Conservation (phyloP, 2,329 filamentous ascomycete species). For the Phaeosphaeriaceae sp. region DNA sequence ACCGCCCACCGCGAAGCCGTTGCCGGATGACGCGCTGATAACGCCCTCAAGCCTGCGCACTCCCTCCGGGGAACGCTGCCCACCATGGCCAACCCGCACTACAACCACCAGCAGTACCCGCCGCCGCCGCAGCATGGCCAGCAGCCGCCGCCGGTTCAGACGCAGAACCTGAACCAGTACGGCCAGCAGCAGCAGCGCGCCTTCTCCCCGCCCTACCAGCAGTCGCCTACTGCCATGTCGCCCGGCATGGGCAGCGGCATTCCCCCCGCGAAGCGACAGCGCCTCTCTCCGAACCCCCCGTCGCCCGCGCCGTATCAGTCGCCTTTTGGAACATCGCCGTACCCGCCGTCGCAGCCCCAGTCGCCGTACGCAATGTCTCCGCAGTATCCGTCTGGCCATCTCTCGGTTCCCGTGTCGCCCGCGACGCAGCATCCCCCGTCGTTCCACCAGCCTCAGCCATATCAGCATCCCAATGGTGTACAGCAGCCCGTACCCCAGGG, state of each 20-base stretch:
- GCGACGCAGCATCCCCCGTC: slow-evolving; percentile 38
- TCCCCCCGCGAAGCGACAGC: slow-evolving; percentile 76
- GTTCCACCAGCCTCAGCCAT: slow-evolving; percentile 62
- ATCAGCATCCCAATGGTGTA: slow-evolving; percentile 37
- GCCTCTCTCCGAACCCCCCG: slow-evolving; percentile 71
- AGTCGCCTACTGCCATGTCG: slow-evolving; percentile 62
- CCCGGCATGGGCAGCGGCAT: slow-evolving; percentile 50
- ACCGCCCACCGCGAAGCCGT: slow-evolving; percentile 1
- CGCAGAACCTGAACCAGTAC: slow-evolving; percentile 50
- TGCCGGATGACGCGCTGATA: slow-evolving; percentile 35
- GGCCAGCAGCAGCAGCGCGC: slow-evolving; percentile 52
- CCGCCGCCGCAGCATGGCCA: slow-evolving; percentile 34
- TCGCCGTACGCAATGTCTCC: slow-evolving; percentile 49
- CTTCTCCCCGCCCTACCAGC: slow-evolving; percentile 51
- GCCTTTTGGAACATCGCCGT: slow-evolving; percentile 56
- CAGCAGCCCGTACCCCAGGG: slow-evolving; percentile 32
- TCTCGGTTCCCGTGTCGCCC: slow-evolving; percentile 42
- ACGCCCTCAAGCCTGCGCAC: slow-evolving; percentile 27
- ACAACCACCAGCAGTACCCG: slow-evolving; percentile 40
- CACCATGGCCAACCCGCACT: slow-evolving; percentile 42
- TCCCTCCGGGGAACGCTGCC: slow-evolving; percentile 33
- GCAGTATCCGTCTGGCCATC: slow-evolving; percentile 29
- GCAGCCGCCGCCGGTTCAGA: slow-evolving; percentile 43
- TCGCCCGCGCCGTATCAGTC: slow-evolving; percentile 59
- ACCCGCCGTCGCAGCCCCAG: slow-evolving; percentile 18